Evolutionary conservation across 129 eudicot species (phyloP).

Genomic region (Scalesia atractyloides): DNA sequence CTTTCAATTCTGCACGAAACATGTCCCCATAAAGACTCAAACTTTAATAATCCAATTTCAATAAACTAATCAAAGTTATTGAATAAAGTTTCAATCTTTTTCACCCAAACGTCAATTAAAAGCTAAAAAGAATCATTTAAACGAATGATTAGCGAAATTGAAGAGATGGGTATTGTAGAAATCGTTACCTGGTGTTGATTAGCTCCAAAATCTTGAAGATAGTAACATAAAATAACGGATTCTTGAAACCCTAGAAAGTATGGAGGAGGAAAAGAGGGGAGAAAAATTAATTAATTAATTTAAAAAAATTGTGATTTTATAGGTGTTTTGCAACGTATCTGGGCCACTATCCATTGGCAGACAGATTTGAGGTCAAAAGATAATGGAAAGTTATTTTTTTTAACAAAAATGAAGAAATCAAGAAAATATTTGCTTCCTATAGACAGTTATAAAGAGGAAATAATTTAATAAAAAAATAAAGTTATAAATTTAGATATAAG

Average conservation of each 20-base stretch:
- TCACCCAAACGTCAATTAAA: neutral
- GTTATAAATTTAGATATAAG: too few relatives aligned
- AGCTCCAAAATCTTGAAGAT: constrained; percentile 44
- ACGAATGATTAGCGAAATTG: neutral
- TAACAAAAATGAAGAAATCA: constrained; percentile 12
- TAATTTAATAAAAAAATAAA: too few relatives aligned
- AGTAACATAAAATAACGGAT: neutral
- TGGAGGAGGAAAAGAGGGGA: constrained; percentile 20
- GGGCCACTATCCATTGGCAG: constrained; percentile 23
- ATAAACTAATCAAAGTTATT: neutral
- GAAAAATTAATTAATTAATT: constrained; percentile 16
- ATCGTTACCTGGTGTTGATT: constrained; percentile 57
- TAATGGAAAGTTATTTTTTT: neutral
- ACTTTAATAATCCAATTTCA: neutral
- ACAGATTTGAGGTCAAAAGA: constrained; percentile 33
- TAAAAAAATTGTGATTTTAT: constrained; percentile 15
- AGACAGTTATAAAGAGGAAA: too few relatives aligned
- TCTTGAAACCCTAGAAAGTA: constrained; percentile 26
- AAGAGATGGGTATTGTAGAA: neutral
- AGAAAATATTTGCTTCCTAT: constrained; percentile 16
- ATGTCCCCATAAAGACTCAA: neutral
- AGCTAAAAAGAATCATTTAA: neutral
- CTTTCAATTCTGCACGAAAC: constrained; percentile 14
- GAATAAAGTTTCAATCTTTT: constrained; percentile 3
- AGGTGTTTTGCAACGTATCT: constrained; percentile 25